Evolutionary conservation across 2,329 filamentous ascomycete species (phyloP).

Genomic region (Dryadomyces quercus-mongolicae): DNA sequence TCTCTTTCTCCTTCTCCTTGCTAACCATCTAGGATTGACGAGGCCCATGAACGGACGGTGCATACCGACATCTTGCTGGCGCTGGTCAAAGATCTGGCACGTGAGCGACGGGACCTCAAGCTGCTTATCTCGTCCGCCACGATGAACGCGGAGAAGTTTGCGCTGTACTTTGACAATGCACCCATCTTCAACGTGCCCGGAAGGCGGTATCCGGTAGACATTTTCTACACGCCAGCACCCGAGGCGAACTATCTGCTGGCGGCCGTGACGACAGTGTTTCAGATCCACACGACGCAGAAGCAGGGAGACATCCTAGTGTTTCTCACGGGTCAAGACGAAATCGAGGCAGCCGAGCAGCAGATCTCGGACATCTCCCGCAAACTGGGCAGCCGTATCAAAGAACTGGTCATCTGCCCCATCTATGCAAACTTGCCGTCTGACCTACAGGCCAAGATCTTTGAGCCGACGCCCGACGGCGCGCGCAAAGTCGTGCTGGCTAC

Average conservation of each 20-base stretch:
- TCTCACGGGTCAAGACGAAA: slow-evolving; percentile 91
- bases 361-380: slow-evolving; percentile 79
- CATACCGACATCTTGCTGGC: slow-evolving; percentile 84
- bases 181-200: slow-evolving; percentile 94
- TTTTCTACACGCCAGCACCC: slow-evolving; percentile 80
- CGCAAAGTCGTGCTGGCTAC: slow-evolving; percentile 90
- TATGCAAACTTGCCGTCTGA: slow-evolving; percentile 90
- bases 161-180: slow-evolving; percentile 79
- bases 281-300: slow-evolving; percentile 81
- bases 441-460: slow-evolving; percentile 85
- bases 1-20: not conserved
- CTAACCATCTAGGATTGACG: slow-evolving; percentile 51
- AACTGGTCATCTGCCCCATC: slow-evolving; percentile 84
- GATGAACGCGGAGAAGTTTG: slow-evolving; percentile 87
- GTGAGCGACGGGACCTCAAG: slow-evolving; percentile 74
- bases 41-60: slow-evolving; percentile 89
- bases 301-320: slow-evolving; percentile 89
- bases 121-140: slow-evolving; percentile 89
- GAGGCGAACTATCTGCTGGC: slow-evolving; percentile 91
- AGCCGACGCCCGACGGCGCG: slow-evolving; percentile 73
- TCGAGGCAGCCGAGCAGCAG: slow-evolving; percentile 75
- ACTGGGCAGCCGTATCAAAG: slow-evolving; percentile 69
- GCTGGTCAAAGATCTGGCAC: slow-evolving; percentile 76
- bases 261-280: slow-evolving; percentile 85
- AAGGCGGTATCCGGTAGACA: slow-evolving; percentile 76